phyloP scores from a whole-genome alignment of 2,329 filamentous ascomycete genomes.

The Epichloe coenophiala region DNA sequence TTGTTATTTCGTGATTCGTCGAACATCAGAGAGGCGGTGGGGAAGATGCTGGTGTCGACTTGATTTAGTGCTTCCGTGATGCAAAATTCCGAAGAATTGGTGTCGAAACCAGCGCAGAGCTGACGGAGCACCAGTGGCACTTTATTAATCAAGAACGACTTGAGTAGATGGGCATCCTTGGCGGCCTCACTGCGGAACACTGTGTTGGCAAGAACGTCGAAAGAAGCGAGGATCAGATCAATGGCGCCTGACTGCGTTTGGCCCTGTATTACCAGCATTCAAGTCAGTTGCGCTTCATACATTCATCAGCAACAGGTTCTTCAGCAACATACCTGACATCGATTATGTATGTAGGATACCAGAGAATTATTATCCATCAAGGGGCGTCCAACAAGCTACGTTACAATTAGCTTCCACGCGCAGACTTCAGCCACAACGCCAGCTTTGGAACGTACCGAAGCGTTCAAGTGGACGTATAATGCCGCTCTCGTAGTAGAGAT shows the following conservation, averaged over 20 bases:
- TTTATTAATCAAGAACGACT: conserved; percentile 72
- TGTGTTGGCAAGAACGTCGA: conserved; percentile 79
- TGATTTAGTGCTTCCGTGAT: conserved; percentile 60
- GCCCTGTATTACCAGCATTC: conserved; percentile 31
- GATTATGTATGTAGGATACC: conserved; percentile 68
- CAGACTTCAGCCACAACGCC: not conserved
- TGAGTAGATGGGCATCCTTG: conserved; percentile 55
- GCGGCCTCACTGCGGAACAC: conserved; percentile 52
- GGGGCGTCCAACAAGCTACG: conserved; percentile 65
- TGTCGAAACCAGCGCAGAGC: conserved; percentile 42
- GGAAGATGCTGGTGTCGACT: conserved; percentile 67
- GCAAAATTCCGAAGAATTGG: conserved; percentile 62
- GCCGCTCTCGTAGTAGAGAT: conserved; percentile 65
- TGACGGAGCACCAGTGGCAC: conserved; percentile 40
- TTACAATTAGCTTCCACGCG: not conserved
- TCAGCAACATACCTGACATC: conserved; percentile 52
- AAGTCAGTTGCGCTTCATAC: conserved; percentile 5
- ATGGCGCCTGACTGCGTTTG: conserved; percentile 65
- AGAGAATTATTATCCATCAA: conserved; percentile 69
- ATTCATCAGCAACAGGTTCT: not conserved
- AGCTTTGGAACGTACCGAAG: conserved; percentile 44
- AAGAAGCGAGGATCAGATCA: conserved; percentile 76
- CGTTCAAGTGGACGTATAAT: conserved; percentile 74
- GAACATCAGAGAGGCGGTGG: conserved; percentile 45
- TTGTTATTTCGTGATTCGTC: conserved; percentile 44